These are phyloP conservation scores for Chenopodium suecicum DNA, from an alignment of 148 eudicot genomes.

Conservation along the genomic window DNA sequence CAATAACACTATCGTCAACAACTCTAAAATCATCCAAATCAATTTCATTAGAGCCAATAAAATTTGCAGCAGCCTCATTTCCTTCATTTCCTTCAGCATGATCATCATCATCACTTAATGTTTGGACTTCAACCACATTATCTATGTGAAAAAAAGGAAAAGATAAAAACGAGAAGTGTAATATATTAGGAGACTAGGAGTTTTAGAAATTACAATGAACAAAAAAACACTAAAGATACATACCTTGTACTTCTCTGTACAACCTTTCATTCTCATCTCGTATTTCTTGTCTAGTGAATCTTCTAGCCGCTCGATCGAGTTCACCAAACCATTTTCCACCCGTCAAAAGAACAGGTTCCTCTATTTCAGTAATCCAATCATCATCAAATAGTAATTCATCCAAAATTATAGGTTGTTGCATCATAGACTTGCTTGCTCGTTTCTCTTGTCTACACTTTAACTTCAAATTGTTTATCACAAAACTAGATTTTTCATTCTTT, in stretches of 20 bases:
- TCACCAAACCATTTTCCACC: background rate
- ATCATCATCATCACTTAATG: background rate
- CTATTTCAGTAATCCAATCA: background rate
- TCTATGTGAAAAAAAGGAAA: background rate
- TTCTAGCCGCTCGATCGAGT: background rate
- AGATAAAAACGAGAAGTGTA: background rate
- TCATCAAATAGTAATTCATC: conserved; percentile 9
- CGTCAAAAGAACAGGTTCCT: background rate
- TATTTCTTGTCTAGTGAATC: background rate
- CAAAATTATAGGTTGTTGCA: background rate
- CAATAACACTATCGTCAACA: background rate
- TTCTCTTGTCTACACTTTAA: background rate
- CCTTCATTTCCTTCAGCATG: too few species aligned
- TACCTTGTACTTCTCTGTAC: too few species aligned
- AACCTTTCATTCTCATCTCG: background rate
- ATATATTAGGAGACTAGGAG: too few species aligned
- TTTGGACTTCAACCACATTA: background rate
- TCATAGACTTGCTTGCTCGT: background rate
- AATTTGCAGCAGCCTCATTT: background rate
- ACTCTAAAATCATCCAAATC: background rate
- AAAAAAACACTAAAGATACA: too few species aligned
- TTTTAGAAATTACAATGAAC: too few species aligned
- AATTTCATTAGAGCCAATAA: background rate
- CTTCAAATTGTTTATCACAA: conserved; percentile 14
- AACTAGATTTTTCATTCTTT: conserved; percentile 7